phyloP scores from a whole-genome alignment of 2,329 filamentous ascomycete species.

The Pestalotiopsis sp. region DNA sequence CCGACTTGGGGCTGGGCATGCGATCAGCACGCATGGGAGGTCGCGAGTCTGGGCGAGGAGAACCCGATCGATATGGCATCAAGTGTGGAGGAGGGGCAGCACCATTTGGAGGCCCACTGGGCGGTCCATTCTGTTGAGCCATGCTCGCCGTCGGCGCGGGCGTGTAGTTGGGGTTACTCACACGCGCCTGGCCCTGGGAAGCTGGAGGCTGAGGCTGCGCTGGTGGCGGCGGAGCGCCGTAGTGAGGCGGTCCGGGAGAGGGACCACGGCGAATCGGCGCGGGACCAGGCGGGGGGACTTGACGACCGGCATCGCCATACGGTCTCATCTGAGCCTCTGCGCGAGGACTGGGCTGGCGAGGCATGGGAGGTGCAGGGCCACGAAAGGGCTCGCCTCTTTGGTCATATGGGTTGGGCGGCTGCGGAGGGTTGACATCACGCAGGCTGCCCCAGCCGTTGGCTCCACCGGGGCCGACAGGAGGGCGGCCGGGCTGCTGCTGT shows the following conservation, averaged over 20 bases:
- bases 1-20: conserved; percentile 88
- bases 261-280: conserved; percentile 52
- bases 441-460: conserved; percentile 60
- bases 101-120: conserved; percentile 33
- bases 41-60: conserved; percentile 77
- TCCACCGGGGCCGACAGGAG: conserved; percentile 60
- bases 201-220: conserved; percentile 45
- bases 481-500: conserved; percentile 40
- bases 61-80: conserved; percentile 76
- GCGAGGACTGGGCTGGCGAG: conserved; percentile 75
- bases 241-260: conserved; percentile 58
- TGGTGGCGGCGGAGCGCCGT: conserved; percentile 50
- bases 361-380: conserved; percentile 66
- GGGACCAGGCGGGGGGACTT: conserved; percentile 48
- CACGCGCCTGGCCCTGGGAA: conserved; percentile 49
- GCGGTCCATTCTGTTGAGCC: conserved; percentile 44
- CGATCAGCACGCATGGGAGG: conserved; percentile 81
- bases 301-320: conserved; percentile 68
- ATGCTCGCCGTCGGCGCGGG: conserved; percentile 37
- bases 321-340: conserved; percentile 71
- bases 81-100: conserved; percentile 51
- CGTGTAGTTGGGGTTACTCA: conserved; percentile 42
- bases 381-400: conserved; percentile 70
- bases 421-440: conserved; percentile 78
- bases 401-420: conserved; percentile 82